Evolutionary conservation across 352 stramenopile species (phyloP).

Genomic region (Pilasporangium apinafurcum): DNA sequence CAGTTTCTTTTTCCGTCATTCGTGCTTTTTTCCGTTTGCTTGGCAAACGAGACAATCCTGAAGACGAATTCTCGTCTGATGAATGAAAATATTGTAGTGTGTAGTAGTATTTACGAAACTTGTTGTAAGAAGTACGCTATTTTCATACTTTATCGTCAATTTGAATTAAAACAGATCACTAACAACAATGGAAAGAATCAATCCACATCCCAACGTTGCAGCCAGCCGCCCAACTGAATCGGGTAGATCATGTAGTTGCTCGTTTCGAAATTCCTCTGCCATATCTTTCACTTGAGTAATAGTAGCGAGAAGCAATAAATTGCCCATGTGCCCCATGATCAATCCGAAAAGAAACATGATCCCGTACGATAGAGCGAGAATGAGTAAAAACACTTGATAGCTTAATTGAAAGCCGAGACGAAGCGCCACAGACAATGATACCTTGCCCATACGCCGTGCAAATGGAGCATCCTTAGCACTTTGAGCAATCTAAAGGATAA

Average conservation of each 20-base stretch:
- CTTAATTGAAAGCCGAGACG: conserved; percentile 46
- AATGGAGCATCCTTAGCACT: conserved; percentile 73
- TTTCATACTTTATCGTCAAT: conserved; percentile 4
- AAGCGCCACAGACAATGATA: conserved; percentile 42
- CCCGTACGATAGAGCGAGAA: conserved; percentile 51
- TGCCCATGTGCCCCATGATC: conserved; percentile 51
- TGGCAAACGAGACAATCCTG: conserved; percentile 23
- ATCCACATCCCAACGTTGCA: conserved; percentile 27
- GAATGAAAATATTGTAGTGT: conserved; percentile 1
- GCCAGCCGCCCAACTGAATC: conserved; percentile 43
- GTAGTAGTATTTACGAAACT: conserved; percentile 1
- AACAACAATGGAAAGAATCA: conserved; percentile 50
- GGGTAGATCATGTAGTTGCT: conserved; percentile 49
- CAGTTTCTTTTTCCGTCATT: conserved; percentile 55
- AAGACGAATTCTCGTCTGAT: conserved; percentile 10
- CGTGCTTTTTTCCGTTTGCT: conserved; percentile 66
- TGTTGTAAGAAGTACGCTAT: neutral
- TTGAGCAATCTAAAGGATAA: conserved; percentile 34
- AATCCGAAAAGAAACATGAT: conserved; percentile 40
- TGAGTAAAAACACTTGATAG: conserved; percentile 62
- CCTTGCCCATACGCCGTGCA: conserved; percentile 39
- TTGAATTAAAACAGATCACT: conserved; percentile 25
- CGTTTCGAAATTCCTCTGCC: conserved; percentile 62
- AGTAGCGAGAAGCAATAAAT: conserved; percentile 52
- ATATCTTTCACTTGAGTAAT: conserved; percentile 61